These are phyloP conservation scores for Quercus lobata DNA, from an alignment of 331 rosid species.

Conservation along the genomic window DNA sequence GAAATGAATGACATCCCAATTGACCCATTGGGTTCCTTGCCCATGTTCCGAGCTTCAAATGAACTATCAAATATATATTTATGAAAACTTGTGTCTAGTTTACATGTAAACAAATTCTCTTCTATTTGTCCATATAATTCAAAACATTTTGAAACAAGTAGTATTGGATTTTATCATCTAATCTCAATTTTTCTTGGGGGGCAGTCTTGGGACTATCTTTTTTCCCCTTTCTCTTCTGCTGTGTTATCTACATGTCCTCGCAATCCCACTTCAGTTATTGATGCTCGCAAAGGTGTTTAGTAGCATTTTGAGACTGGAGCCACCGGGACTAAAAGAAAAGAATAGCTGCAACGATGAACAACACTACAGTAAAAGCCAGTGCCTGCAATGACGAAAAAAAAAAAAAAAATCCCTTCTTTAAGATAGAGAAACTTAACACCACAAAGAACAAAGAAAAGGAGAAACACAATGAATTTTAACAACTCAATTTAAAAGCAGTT, in stretches of 20 bases:
- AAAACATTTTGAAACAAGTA: not conserved
- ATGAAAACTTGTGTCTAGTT: not conserved
- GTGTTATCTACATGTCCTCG: conserved; percentile 1
- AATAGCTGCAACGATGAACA: conserved; percentile 22
- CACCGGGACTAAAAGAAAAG: conserved; percentile 17
- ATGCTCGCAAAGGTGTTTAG: not conserved
- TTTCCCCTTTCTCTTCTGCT: not conserved
- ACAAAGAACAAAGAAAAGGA: not conserved
- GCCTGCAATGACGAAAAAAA: conserved; percentile 26
- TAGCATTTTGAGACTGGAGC: not conserved
- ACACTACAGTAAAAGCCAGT: conserved; percentile 21
- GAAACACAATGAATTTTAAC: not conserved
- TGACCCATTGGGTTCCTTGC: not conserved
- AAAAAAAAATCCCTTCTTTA: not conserved
- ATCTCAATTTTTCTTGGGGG: not conserved
- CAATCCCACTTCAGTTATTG: conserved; percentile 2
- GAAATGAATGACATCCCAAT: no score
- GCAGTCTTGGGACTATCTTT: not conserved
- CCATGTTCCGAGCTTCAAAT: not conserved
- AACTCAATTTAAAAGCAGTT: not conserved
- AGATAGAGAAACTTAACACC: not conserved
- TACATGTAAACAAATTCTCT: not conserved
- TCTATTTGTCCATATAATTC: not conserved
- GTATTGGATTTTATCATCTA: not conserved
- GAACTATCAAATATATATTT: not conserved